Evolutionary conservation across 1,139 yeast genomes (phyloP), one percentile per base, ranked within the genome.

Genomic region (Diutina mesorugosa): DNA sequence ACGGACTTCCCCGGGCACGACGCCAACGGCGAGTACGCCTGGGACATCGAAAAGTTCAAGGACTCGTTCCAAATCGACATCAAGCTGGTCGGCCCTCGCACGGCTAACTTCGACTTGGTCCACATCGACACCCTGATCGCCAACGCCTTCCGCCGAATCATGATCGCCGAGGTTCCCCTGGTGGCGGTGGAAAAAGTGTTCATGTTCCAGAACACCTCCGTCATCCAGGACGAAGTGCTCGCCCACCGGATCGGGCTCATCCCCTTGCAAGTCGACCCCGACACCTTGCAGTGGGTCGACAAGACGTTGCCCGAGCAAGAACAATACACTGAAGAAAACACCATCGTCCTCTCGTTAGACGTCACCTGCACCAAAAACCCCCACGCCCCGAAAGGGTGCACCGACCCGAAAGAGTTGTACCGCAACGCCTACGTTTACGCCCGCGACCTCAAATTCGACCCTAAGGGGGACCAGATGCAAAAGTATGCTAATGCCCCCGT

Each of bases 111-210:
- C 65, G 99, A 93, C 69, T 76, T 95, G 61, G 74, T 88, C 59
- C 86, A 90, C 63, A 74, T 91, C 55, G 99, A 93, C 68, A 88
- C 98, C 2, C 88, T 98, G 14, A 77, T 93, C 58, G 93, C 98
- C 56, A 93, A 93, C 74, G 98, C 99, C 0, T 90, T 93, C 73
- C 87, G 99, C 67, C 87, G 99, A 68, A 88, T 93, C 63, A 91
- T 93, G 97, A 84, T 93, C 60, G 83, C 97, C 1, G 99, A 93
- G 69, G 96, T 93, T 45, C 99, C 99, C 21, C 81, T 95, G 3
- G 95, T 93, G 54, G 99, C 99, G 8, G 88, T 96, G 35, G 99
- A 93, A 70, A 82, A 87, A 60, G 90, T 93, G 38, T 91, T 87
- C 68, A 80, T 93, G 61, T 87, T 87, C 74, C 91, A 90, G 79